phyloP scores from a whole-genome alignment of 768 basidiomycete genomes.

The Pholiota molesta region DNA sequence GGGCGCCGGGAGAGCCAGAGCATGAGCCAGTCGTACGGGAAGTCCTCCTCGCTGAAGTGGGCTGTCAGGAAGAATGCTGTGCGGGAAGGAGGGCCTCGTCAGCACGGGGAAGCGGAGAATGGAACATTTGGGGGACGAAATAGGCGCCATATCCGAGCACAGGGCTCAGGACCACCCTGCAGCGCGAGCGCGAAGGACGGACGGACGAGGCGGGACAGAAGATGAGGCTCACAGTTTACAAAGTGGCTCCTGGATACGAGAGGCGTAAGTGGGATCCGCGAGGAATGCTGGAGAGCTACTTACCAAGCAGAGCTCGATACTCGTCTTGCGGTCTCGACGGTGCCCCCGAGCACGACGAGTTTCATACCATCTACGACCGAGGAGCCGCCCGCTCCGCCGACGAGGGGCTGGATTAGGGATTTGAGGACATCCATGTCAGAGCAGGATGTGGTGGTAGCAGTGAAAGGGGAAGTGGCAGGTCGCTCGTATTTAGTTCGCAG shows the following conservation, averaged over 20 bases:
- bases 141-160: background rate
- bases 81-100: conserved; percentile 13
- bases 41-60: conserved; percentile 89
- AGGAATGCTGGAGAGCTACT: conserved; percentile 24
- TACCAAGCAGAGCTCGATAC: conserved; percentile 85
- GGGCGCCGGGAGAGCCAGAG: conserved; percentile 83
- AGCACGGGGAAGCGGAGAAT: conserved; percentile 14
- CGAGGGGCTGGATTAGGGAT: conserved; percentile 80
- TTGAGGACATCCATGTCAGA: conserved; percentile 75
- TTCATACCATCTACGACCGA: conserved; percentile 89
- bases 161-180: conserved; percentile 5
- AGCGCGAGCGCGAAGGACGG: background rate
- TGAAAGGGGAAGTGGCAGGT: conserved; percentile 6
- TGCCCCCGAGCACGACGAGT: conserved; percentile 86
- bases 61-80: conserved; percentile 89
- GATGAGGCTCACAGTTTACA: conserved; percentile 70
- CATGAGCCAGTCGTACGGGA: conserved; percentile 92
- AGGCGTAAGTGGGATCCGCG: background rate
- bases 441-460: conserved; percentile 3
- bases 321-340: conserved; percentile 83
- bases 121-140: background rate
- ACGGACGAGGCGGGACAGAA: conserved; percentile 4
- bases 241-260: conserved; percentile 75
- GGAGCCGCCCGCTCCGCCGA: conserved; percentile 72
- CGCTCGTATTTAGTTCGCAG: conserved; percentile 7